Base-by-base conservation (phyloP, 2,329 filamentous ascomycete species). In the Diaporthe caulivora region DNA sequence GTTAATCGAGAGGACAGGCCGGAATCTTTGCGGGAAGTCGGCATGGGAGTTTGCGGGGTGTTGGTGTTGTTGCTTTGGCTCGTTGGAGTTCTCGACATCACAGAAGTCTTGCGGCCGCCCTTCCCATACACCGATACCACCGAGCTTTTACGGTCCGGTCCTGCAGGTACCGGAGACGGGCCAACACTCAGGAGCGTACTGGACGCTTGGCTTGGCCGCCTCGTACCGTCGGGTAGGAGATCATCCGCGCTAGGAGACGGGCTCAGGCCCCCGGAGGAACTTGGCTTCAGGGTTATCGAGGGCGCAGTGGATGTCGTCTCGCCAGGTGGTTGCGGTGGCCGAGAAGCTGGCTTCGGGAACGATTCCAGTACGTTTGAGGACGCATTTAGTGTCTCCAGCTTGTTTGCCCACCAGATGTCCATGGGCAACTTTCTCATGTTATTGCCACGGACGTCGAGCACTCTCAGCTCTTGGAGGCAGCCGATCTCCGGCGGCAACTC, bases 351-450 rank as follows among this genome's bases (percentile, higher is more conserved):
- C 80, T 97, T 98, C 1, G 97, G 97, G 80, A 99, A 98, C 53
- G 90, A 91, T 67, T 95, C 93, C 26, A 99, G 87, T 9, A 98
- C 92, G 78, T 99, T 99, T 15, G 97, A 98, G 0, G 96, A 98
- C 17, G 97, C 92, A 78, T 99, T 99, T 74, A 99, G 89, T 0
- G 93, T 96, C 82, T 98, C 95, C 71, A 99, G 84, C 80, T 93
- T 95, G 78, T 93, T 92, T 68, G 96, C 96, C 87, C 94, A 96
- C 97, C 97, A 99, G n/a, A 99, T 89, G 80, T 99, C 97, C 80
- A 94, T 91, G 2, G 97, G 97, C 42, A 99, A 86, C 79, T 93
- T 93, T 76, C 92, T 93, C 73, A 99, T 89, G 80, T 98, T 99
- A 85, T 98, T 99, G 80, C 97, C 95, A 76, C 96, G 91, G 24